A percentile compares a stretch with the other conserved stretches of the same genome.
Conservation (phyloP, 2,329 filamentous ascomycete species). For the Colletotrichum sp. region DNA sequence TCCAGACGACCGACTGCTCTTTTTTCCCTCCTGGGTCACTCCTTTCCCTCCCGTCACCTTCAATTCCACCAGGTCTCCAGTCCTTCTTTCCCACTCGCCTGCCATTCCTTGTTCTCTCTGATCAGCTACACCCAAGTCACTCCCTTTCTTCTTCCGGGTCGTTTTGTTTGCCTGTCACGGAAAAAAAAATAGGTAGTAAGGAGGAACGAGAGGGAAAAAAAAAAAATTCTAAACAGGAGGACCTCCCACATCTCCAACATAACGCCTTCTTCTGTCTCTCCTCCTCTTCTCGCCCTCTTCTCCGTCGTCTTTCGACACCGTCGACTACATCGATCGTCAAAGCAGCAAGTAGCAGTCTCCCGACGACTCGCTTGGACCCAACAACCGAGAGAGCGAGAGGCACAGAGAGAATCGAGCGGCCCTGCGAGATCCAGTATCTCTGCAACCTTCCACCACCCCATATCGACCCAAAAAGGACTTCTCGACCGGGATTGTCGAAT, state of each 20-base stretch:
- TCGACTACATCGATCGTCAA: neutral
- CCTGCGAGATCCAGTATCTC: neutral
- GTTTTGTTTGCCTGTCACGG: slow-evolving; percentile 7
- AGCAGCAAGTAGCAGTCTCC: neutral
- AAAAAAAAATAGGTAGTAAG: neutral
- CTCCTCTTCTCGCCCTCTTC: neutral
- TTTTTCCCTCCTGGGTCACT: slow-evolving; percentile 16
- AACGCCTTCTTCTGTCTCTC: neutral
- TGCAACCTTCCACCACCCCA: neutral
- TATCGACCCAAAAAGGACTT: neutral
- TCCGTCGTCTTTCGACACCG: neutral
- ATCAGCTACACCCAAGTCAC: slow-evolving; percentile 7
- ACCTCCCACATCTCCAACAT: neutral
- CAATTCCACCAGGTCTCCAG: slow-evolving; percentile 7
- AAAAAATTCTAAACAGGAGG: neutral
- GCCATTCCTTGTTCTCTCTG: slow-evolving; percentile 5
- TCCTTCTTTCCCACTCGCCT: neutral
- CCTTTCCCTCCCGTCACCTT: slow-evolving; percentile 12
- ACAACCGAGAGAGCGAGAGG: neutral
- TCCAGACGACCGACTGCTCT: neutral
- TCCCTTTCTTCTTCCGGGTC: neutral
- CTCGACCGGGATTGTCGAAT: slow-evolving; percentile 13
- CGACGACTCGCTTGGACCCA: neutral
- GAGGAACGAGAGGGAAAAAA: neutral
- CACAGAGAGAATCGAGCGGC: neutral